phyloP scores from a whole-genome alignment of 1,284 basidiomycete species.

The Moniliophthora roreri region DNA sequence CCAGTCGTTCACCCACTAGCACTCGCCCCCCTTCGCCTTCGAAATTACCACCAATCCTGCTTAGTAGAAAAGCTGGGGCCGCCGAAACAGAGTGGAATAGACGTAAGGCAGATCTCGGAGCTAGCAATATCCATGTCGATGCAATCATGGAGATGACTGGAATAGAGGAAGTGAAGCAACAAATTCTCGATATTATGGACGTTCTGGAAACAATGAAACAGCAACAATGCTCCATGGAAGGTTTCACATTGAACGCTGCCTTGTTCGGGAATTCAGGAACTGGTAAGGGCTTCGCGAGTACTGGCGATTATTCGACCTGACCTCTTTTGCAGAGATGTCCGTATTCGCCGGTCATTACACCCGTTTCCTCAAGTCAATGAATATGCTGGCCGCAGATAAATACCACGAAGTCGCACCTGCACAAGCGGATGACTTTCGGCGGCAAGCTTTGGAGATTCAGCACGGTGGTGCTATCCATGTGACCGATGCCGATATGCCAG shows the following conservation, averaged over 20 bases:
- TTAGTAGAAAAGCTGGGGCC: not conserved
- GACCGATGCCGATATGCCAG: not conserved
- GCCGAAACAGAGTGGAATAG: conserved; percentile 41
- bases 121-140: conserved; percentile 45
- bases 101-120: conserved; percentile 47
- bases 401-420: conserved; percentile 66
- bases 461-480: conserved; percentile 26
- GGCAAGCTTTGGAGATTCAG: conserved; percentile 27
- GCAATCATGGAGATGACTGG: conserved; percentile 59
- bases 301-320: not conserved
- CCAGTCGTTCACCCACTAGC: not conserved
- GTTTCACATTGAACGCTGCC: conserved; percentile 55
- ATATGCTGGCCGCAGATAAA: conserved; percentile 48
- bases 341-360: conserved; percentile 67
- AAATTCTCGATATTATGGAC: conserved; percentile 48
- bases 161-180: conserved; percentile 52
- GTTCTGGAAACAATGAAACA: conserved; percentile 48
- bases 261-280: conserved; percentile 65
- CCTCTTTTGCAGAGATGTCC: conserved; percentile 52
- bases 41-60: not conserved
- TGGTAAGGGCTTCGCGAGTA: conserved; percentile 31
- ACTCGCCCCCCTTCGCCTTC: not conserved
- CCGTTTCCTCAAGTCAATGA: conserved; percentile 54
- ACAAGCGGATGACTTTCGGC: conserved; percentile 49
- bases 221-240: conserved; percentile 43